Percentiles rank a stretch among this genome's conserved stretches.
Conservation (phyloP, 495 filamentous ascomycete species). For the Neurospora sp. region DNA sequence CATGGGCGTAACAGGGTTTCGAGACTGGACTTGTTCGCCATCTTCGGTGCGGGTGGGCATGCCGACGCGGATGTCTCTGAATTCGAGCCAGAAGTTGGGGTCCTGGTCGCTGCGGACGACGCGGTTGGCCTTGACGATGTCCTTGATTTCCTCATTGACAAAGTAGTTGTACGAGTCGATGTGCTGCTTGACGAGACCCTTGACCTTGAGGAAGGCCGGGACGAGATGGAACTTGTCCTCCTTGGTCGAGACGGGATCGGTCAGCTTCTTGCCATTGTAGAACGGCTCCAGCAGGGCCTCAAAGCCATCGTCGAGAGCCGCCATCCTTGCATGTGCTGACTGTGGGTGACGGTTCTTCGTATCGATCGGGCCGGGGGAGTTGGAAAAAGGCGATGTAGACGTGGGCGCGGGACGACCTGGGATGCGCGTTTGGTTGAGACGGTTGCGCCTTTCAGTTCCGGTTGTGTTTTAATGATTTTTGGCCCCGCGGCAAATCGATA, state of each 20-base stretch:
- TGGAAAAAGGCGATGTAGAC: neutral
- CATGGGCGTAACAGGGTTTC: conserved; percentile 69
- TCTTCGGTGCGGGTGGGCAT: conserved; percentile 68
- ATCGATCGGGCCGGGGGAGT: neutral
- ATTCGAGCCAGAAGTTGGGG: conserved; percentile 75
- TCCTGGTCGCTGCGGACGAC: conserved; percentile 81
- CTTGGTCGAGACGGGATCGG: conserved; percentile 85
- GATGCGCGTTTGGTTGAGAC: neutral
- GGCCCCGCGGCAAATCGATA: neutral
- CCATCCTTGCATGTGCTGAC: conserved; percentile 24
- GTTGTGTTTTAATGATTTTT: neutral
- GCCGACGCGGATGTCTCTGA: conserved; percentile 78
- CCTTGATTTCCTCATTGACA: conserved; percentile 86
- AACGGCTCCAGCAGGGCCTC: conserved; percentile 88
- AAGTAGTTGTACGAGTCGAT: conserved; percentile 98
- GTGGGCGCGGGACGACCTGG: neutral
- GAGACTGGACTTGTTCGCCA: conserved; percentile 40
- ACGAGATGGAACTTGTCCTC: conserved; percentile 93
- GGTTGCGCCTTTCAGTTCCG: neutral
- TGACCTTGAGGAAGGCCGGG: conserved; percentile 93
- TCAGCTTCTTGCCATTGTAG: conserved; percentile 88
- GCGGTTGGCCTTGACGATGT: conserved; percentile 84
- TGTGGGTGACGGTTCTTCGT: neutral
- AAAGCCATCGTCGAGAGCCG: conserved; percentile 48
- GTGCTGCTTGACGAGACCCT: conserved; percentile 58